These are phyloP conservation scores for Populus deltoides DNA, from an alignment of 345 rosid species.

Conservation along the genomic window DNA sequence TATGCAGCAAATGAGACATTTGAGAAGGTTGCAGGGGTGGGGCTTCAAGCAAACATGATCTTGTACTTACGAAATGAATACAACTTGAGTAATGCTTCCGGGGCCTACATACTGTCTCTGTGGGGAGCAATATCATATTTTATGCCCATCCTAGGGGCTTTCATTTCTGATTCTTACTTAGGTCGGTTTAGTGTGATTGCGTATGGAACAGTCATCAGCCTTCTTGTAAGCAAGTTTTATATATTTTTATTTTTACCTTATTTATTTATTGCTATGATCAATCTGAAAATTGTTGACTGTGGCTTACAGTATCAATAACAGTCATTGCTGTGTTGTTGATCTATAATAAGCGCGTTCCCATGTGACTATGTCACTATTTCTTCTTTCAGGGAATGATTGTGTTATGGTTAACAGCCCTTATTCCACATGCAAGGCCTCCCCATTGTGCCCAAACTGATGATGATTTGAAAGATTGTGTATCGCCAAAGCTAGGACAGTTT, in stretches of 20 bases:
- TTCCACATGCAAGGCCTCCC: conserved; percentile 57
- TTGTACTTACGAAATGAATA: conserved; percentile 35
- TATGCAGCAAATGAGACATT: conserved; percentile 55
- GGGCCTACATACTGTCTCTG: conserved; percentile 37
- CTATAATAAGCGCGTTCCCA: too few species aligned
- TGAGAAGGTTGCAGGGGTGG: conserved; percentile 48
- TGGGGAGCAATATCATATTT: conserved; percentile 48
- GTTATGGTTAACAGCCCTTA: conserved; percentile 74
- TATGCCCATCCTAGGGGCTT: conserved; percentile 54
- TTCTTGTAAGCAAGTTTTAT: conserved; percentile 35
- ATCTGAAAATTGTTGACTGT: too few species aligned
- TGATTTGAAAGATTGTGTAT: too few species aligned
- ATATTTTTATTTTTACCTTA: too few species aligned
- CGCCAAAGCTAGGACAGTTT: too few species aligned
- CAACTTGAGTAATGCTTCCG: conserved; percentile 32
- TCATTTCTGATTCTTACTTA: conserved; percentile 62
- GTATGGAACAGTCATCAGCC: conserved; percentile 45
- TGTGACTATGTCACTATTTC: too few species aligned
- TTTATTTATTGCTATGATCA: background rate
- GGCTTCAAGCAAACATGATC: conserved; percentile 49
- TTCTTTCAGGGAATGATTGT: conserved; percentile 46
- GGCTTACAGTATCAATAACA: too few species aligned
- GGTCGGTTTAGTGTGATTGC: conserved; percentile 63
- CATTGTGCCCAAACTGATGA: conserved; percentile 35
- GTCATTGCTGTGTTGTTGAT: too few species aligned